Evolutionary conservation across 306 rosid genomes (phyloP).

Genomic region (Sechiopsis laciniata): DNA sequence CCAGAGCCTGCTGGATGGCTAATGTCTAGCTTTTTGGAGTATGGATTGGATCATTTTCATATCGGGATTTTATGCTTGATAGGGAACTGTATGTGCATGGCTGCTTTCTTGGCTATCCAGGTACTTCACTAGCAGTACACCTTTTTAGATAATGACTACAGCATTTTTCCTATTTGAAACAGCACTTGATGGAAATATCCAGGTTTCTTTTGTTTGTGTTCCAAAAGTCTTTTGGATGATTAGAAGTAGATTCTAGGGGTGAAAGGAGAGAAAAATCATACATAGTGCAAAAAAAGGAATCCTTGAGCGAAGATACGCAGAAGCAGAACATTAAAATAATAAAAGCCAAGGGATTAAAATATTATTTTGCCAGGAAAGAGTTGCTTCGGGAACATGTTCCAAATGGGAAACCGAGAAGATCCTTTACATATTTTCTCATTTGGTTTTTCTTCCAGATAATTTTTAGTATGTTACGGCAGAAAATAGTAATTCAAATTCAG

Average conservation of each 20-base stretch:
- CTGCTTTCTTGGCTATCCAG: conserved; percentile 79
- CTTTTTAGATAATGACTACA: not conserved
- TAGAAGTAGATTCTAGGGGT: no score
- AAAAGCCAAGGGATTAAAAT: not conserved
- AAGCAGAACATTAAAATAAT: not conserved
- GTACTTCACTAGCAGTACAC: conserved; percentile 30
- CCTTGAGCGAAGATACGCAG: not conserved
- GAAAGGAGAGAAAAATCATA: no score
- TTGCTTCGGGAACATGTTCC: not conserved
- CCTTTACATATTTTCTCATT: not conserved
- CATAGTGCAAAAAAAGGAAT: not conserved
- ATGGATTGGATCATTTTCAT: conserved; percentile 66
- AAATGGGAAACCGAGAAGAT: not conserved
- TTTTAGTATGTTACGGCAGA: not conserved
- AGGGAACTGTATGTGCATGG: conserved; percentile 96
- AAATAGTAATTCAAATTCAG: not conserved
- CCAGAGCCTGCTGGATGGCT: conserved; percentile 83
- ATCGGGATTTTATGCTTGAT: conserved; percentile 79
- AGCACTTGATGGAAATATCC: conserved; percentile 2
- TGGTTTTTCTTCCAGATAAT: conserved; percentile 1
- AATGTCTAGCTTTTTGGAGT: conserved; percentile 39
- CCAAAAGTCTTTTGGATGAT: not conserved
- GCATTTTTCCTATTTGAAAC: not conserved
- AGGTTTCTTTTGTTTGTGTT: not conserved
- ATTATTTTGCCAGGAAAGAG: no score